A percentile compares a stretch with the other conserved stretches of the same genome.
These are phyloP conservation scores for Akanthomyces muscarius DNA, from an alignment of 2,329 filamentous ascomycete species.

Conservation along the genomic window DNA sequence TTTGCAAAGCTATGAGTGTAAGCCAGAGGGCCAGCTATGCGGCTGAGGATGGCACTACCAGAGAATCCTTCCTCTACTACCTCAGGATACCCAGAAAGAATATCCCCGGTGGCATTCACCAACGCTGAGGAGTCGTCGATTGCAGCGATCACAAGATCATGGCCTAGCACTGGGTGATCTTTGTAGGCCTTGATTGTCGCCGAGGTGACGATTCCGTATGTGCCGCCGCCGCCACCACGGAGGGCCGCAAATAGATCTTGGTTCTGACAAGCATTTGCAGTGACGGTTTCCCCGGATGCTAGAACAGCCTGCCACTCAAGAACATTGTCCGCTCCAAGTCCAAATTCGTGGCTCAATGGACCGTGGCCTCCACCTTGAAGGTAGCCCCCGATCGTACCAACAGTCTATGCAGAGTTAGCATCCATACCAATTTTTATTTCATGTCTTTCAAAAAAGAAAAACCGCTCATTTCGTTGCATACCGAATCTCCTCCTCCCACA, in stretches of 20 bases:
- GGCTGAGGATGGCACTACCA: not conserved
- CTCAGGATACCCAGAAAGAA: not conserved
- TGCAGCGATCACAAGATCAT: not conserved
- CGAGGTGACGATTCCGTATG: slow-evolving; percentile 36
- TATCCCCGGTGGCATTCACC: not conserved
- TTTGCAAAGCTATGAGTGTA: slow-evolving; percentile 1
- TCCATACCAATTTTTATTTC: not conserved
- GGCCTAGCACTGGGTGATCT: not conserved
- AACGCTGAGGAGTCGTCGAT: not conserved
- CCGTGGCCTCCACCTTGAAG: not conserved
- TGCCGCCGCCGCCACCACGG: slow-evolving; percentile 38
- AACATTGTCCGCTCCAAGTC: slow-evolving; percentile 36
- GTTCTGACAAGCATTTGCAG: slow-evolving; percentile 33
- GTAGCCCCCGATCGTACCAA: not conserved
- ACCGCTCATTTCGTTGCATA: not conserved
- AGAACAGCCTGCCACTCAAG: slow-evolving; percentile 45
- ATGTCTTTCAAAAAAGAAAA: no score
- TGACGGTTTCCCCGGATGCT: slow-evolving; percentile 40
- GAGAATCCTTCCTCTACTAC: not conserved
- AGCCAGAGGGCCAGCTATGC: not conserved
- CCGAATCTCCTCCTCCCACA: not conserved
- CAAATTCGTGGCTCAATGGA: not conserved
- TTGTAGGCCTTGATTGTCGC: not conserved
- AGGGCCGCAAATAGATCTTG: slow-evolving; percentile 43
- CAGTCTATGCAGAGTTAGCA: not conserved